Evolutionary conservation across 2,329 filamentous ascomycete species (phyloP).

Genomic region (Colletotrichum phormii): DNA sequence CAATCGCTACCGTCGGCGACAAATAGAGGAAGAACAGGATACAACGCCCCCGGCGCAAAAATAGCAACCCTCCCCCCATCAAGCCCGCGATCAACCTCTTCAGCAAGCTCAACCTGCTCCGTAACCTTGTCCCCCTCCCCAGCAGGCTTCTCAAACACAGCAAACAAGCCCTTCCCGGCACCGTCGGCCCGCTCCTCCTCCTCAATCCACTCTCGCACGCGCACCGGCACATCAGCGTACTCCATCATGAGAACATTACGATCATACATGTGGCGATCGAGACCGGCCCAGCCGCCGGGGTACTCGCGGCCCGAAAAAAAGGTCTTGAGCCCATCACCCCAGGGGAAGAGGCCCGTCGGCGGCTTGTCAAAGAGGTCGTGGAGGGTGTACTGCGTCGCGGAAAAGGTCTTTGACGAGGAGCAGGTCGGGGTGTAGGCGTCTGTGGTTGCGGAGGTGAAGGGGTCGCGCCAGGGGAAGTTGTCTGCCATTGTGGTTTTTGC

Average conservation of each 20-base stretch:
- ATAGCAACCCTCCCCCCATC: slow-evolving; percentile 49
- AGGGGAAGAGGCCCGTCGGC: slow-evolving; percentile 53
- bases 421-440: slow-evolving; percentile 49
- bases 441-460: slow-evolving; percentile 46
- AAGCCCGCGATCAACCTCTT: slow-evolving; percentile 41
- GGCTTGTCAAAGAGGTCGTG: slow-evolving; percentile 53
- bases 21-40: slow-evolving; percentile 55
- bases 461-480: slow-evolving; percentile 55
- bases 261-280: slow-evolving; percentile 63
- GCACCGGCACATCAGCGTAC: slow-evolving; percentile 54
- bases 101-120: slow-evolving; percentile 45
- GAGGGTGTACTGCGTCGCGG: slow-evolving; percentile 55
- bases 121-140: slow-evolving; percentile 52
- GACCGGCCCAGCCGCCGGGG: slow-evolving; percentile 64
- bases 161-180: slow-evolving; percentile 52
- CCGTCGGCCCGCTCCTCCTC: slow-evolving; percentile 48
- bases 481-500: slow-evolving; percentile 49
- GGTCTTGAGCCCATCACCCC: slow-evolving; percentile 52
- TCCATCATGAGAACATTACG: slow-evolving; percentile 61
- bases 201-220: slow-evolving; percentile 61
- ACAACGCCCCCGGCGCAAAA: slow-evolving; percentile 57
- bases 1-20: slow-evolving; percentile 52
- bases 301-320: slow-evolving; percentile 56
- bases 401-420: slow-evolving; percentile 48
- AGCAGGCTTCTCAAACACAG: slow-evolving; percentile 53